Evolutionary conservation across 2,329 filamentous ascomycete species (phyloP), one percentile per base, ranked within the genome.

Genomic region (Colletotrichum lentis): DNA sequence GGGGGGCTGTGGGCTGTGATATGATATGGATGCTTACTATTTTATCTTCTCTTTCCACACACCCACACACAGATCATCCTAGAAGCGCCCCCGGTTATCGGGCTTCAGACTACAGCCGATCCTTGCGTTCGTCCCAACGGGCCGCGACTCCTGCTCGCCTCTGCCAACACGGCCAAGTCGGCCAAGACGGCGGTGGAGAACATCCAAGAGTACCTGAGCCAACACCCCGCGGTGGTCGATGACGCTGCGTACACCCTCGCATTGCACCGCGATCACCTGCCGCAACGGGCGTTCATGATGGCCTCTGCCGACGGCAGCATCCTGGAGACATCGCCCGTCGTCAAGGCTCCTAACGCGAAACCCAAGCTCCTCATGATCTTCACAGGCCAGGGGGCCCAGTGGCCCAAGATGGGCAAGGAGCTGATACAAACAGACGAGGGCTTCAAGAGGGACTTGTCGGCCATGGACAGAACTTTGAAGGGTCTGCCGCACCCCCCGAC

Each of bases 381-480:
- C 71, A 82, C 80, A 0, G 81, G 81, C 7, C 81, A 83, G 63
- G 81, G 81, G 2, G 80, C 80, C 0, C 81, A 83, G 54, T 83
- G 81, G 78, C 73, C 75, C 3, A 74, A 73, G 0, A 83, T 83
- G 81, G 80, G 77, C 3, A 73, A 73, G 2, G 73, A 73, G 1
- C 69, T 80, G 12, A 53, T 79, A 12, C 8, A 39, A 2, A 10
- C 5, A 12, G 52, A 57, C 37, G 24, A 56, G 14, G 20, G 43
- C n/a, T 72, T 71, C 47, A 16, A 39, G 3, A 53, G 41, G 3
- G 55, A 44, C 22, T 56, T 74, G 18, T 5, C 27, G 59, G 39
- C 27, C 27, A 68, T 73, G 7, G 72, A 72, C 8, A 31, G 46
- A 24, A 37, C 39, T 44, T 53, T 55, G 52, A 65, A 49, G 41